A percentile compares a stretch with the other conserved stretches of the same genome.
Evolutionary conservation across 2,329 filamentous ascomycete genomes (phyloP).

Genomic region (Oidium heveae): DNA sequence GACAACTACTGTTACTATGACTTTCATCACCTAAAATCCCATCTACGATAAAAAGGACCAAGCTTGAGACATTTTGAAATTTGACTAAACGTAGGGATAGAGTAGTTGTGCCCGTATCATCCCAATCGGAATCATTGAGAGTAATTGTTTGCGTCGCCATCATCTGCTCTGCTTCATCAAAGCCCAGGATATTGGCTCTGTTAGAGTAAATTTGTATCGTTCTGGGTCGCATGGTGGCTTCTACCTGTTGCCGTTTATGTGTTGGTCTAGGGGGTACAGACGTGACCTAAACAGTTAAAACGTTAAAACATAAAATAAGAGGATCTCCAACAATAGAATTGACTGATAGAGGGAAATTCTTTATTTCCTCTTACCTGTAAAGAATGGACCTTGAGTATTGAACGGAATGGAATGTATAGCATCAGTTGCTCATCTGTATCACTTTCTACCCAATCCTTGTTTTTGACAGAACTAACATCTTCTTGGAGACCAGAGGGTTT

Average conservation of each 20-base stretch:
- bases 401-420: slow-evolving; percentile 75
- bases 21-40: slow-evolving; percentile 17
- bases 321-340: too few species aligned
- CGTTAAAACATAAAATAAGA: too few species aligned
- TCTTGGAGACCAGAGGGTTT: slow-evolving; percentile 40
- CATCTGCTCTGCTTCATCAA: slow-evolving; percentile 79
- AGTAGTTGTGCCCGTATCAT: slow-evolving; percentile 46
- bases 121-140: slow-evolving; percentile 57
- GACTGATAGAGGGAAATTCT: too few species aligned
- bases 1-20: slow-evolving; percentile 38
- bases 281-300: slow-evolving; percentile 36
- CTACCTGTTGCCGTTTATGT: slow-evolving; percentile 31
- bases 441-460: slow-evolving; percentile 75
- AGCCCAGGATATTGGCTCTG: slow-evolving; percentile 69
- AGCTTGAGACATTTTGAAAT: slow-evolving; percentile 75
- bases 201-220: slow-evolving; percentile 75
- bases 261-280: slow-evolving; percentile 38
- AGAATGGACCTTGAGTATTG: slow-evolving; percentile 71
- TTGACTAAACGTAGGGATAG: slow-evolving; percentile 72
- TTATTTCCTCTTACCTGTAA: slow-evolving; percentile 25
- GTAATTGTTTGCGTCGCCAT: slow-evolving; percentile 57
- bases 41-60: slow-evolving; percentile 74
- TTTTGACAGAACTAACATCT: slow-evolving; percentile 23
- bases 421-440: slow-evolving; percentile 94
- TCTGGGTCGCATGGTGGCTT: slow-evolving; percentile 55